These are phyloP conservation scores for Xylogone sp. DNA, from an alignment of 2,329 filamentous ascomycete species.

Conservation along the genomic window DNA sequence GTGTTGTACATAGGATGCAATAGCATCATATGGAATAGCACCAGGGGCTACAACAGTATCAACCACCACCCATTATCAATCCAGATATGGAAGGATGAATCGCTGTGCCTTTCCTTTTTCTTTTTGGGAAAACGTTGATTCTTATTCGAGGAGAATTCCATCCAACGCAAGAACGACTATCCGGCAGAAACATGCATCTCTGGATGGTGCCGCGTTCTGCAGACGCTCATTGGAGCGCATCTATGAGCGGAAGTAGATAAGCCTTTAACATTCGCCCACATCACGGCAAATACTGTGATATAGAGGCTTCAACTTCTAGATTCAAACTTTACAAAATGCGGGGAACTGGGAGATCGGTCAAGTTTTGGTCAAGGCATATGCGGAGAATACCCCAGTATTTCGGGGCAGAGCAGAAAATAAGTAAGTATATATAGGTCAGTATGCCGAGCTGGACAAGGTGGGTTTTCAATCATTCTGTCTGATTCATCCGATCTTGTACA, in stretches of 20 bases:
- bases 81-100: neutral
- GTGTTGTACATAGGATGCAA: too few relatives aligned
- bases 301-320: neutral
- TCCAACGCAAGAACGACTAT: neutral
- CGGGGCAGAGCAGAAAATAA: too few relatives aligned
- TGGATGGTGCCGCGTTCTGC: conserved; percentile 1
- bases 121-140: neutral
- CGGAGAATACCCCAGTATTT: neutral
- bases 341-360: neutral
- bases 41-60: too few relatives aligned
- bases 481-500: neutral
- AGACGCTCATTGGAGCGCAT: conserved; percentile 14
- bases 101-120: too few relatives aligned
- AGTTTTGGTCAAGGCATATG: neutral
- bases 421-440: neutral
- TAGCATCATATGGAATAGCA: too few relatives aligned
- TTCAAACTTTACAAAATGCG: neutral
- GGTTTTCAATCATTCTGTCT: neutral
- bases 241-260: neutral
- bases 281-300: neutral
- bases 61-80: too few relatives aligned
- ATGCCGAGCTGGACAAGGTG: neutral
- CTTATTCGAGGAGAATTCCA: neutral
- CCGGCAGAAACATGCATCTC: conserved; percentile 2
- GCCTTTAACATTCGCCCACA: neutral